Percentiles rank a stretch among this genome's conserved stretches.
phyloP scores from a whole-genome alignment of 345 rosid species.

The Eucalyptus shirleyi region DNA sequence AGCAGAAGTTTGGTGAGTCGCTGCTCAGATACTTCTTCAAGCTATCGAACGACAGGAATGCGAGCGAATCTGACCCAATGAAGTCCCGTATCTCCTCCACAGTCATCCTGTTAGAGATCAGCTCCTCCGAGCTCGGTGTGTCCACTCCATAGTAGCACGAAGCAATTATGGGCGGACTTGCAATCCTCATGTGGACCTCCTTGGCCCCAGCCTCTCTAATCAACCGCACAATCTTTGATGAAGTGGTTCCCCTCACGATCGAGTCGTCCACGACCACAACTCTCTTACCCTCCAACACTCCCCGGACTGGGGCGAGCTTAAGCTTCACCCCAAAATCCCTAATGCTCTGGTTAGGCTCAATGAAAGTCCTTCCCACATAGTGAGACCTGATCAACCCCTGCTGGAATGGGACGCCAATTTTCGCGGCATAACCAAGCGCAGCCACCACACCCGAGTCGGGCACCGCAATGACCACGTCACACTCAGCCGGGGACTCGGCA shows the following conservation, averaged over 20 bases:
- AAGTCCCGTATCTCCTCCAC: constrained; percentile 66
- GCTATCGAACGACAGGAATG: constrained; percentile 59
- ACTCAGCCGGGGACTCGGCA: constrained; percentile 60
- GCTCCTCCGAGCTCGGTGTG: constrained; percentile 78
- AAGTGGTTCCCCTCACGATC: constrained; percentile 88
- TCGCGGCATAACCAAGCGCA: constrained; percentile 82
- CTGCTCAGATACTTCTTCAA: constrained; percentile 41
- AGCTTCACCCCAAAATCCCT: constrained; percentile 97
- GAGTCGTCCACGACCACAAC: constrained; percentile 97
- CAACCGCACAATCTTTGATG: constrained; percentile 76
- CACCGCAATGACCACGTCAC: constrained; percentile 94
- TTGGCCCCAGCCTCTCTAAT: constrained; percentile 88
- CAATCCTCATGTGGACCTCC: constrained; percentile 96
- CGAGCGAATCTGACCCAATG: constrained; percentile 80
- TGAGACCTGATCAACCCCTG: constrained; percentile 91
- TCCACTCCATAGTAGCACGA: constrained; percentile 98
- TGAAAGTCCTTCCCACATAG: constrained; percentile 91
- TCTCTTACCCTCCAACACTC: constrained; percentile 76
- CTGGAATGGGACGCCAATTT: constrained; percentile 77
- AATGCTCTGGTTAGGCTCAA: constrained; percentile 88
- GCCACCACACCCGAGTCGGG: constrained; percentile 98
- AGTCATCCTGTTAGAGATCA: constrained; percentile 84
- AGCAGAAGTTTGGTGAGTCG: constrained; percentile 55
- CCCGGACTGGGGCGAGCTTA: constrained; percentile 79
- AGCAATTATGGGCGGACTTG: constrained; percentile 79